These are phyloP conservation scores for Colletotrichum somersetense DNA, from an alignment of 2,329 filamentous ascomycete genomes.

Conservation along the genomic window DNA sequence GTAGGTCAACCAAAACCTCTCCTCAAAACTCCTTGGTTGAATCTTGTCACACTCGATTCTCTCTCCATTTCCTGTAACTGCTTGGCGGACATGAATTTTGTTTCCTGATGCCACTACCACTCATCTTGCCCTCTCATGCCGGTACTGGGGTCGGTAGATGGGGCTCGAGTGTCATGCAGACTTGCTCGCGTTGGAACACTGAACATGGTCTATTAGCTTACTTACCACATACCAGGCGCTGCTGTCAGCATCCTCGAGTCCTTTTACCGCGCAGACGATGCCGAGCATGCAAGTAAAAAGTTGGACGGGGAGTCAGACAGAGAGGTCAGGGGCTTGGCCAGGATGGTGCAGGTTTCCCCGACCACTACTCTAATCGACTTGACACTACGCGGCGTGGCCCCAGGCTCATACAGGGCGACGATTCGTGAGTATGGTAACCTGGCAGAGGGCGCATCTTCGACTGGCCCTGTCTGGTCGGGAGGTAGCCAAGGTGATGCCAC, in stretches of 20 bases:
- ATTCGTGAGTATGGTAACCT: slow-evolving; percentile 91
- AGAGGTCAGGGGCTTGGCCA: slow-evolving; percentile 85
- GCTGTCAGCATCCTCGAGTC: slow-evolving; percentile 98
- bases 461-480: slow-evolving; percentile 83
- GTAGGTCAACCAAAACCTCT: slow-evolving; percentile 63
- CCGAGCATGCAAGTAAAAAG: slow-evolving; percentile 53
- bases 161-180: slow-evolving; percentile 1
- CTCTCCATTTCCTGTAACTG: slow-evolving; percentile 27
- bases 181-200: slow-evolving; percentile 5
- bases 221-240: slow-evolving; percentile 64
- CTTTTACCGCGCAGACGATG: slow-evolving; percentile 63
- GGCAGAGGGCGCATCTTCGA: slow-evolving; percentile 83
- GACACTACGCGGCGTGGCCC: slow-evolving; percentile 83
- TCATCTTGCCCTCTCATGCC: slow-evolving; percentile 22
- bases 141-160: slow-evolving; percentile 29
- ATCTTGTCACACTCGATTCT: neutral
- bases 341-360: slow-evolving; percentile 91
- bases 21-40: slow-evolving; percentile 5
- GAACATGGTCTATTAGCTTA: slow-evolving; percentile 18
- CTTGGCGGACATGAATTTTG: slow-evolving; percentile 34
- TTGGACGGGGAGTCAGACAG: slow-evolving; percentile 55
- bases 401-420: slow-evolving; percentile 86
- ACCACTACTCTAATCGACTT: slow-evolving; percentile 87
- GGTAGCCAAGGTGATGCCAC: slow-evolving; percentile 57
- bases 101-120: slow-evolving; percentile 31